Base-by-base conservation (phyloP, 495 filamentous ascomycete species). In the Penicillium longicatenatum region DNA sequence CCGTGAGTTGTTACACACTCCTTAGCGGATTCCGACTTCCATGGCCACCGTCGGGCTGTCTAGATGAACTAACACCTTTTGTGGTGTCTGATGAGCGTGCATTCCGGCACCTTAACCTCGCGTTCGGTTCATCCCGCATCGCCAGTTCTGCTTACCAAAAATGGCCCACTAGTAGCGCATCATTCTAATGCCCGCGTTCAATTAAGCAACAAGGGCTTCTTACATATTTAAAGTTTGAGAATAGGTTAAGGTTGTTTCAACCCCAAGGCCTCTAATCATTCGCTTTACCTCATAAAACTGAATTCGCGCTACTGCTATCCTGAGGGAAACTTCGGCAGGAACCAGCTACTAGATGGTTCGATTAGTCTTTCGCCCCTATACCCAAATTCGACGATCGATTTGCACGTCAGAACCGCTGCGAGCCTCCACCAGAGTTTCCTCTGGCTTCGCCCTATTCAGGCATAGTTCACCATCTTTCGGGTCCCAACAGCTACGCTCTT, bases 191-290 rank as follows among this genome's bases (percentile, higher is more conserved):
- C 78, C 76, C 76, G 83, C 82, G 81, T 86, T 84, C 79, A 86
- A 79, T 68, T 79, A 84, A 86, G 83, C 70, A 85, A 86, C 81
- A 86, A 83, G 79, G 78, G 79, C 82, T 86, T 85, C 82, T 85
- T 85, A 86, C 79, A 85, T 85, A 86, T 86, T 86, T 85, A 86
- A 86, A 86, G 83, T 86, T 86, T 84, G 81, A 87, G 84, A 86
- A 85, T 86, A 83, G 81, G 84, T 87, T 81, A 86, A 86, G 82
- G 83, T 80, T 86, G 78, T 86, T 82, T 78, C 77, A 83, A 80
- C 84, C 82, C 82, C 82, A 83, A 85, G 48, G 48, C 46, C 24
- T 50, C 48, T 50, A 50, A 50, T 50, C 48, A 50, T 50, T 50
- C 48, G 48, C 48, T 50, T 50, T 50, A 50, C 48, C 48, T 50